phyloP scores from a whole-genome alignment of 1,284 basidiomycete genomes.

The Ustilago esculenta region DNA sequence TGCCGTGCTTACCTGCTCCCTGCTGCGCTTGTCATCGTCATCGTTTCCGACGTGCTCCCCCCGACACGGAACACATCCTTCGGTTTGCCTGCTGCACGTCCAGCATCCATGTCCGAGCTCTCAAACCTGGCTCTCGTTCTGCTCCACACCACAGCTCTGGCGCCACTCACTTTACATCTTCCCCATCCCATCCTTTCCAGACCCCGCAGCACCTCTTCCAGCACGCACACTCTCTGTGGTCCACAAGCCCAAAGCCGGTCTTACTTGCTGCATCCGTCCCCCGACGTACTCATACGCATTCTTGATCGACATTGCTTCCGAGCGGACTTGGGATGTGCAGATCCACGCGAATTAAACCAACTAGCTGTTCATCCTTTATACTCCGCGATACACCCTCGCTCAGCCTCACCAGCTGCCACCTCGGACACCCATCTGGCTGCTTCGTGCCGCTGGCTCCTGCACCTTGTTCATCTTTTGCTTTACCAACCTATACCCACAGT shows the following conservation, averaged over 20 bases:
- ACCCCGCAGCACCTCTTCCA: constrained; percentile 12
- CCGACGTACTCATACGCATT: constrained; percentile 16
- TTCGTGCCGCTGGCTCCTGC: not conserved
- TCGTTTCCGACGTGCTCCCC: constrained; percentile 11
- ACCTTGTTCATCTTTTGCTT: not conserved
- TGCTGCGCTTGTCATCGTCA: not conserved
- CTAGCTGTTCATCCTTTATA: not conserved
- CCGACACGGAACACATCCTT: constrained; percentile 12
- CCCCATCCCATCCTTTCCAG: not conserved
- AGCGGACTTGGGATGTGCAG: constrained; percentile 32
- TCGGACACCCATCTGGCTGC: not conserved
- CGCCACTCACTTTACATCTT: not conserved
- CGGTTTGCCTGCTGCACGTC: constrained; percentile 22
- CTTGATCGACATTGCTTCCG: constrained; percentile 48
- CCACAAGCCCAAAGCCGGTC: not conserved
- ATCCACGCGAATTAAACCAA: constrained; percentile 3
- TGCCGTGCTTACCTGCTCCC: no score
- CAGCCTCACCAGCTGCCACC: not conserved
- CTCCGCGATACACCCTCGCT: not conserved
- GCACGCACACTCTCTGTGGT: constrained; percentile 8
- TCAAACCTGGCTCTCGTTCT: constrained; percentile 2
- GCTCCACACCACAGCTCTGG: not conserved
- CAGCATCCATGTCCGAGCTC: constrained; percentile 28
- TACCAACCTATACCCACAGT: constrained; percentile 10
- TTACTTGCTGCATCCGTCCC: constrained; percentile 5